These are phyloP conservation scores for Canavalia gladiata DNA, from an alignment of 306 rosid genomes.

Conservation along the genomic window DNA sequence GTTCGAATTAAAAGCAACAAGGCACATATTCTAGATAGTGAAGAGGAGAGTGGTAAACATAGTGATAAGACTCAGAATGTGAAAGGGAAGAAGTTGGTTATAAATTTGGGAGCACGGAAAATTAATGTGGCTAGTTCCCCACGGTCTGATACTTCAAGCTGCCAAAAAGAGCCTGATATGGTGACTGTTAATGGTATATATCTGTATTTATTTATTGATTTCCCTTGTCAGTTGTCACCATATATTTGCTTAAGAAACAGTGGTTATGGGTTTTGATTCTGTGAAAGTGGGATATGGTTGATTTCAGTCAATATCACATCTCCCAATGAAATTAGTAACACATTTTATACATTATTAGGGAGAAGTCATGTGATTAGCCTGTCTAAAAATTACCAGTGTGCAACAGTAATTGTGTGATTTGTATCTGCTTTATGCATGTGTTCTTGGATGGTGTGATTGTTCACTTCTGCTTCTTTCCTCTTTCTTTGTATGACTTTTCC, in stretches of 20 bases:
- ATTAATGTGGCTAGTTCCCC: conserved; percentile 88
- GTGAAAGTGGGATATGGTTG: conserved; percentile 24
- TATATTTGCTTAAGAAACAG: not conserved
- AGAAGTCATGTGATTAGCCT: not conserved
- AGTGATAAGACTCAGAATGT: conserved; percentile 66
- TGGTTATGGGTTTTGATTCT: not conserved
- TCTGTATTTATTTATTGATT: not conserved
- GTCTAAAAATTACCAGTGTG: not conserved
- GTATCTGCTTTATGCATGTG: not conserved
- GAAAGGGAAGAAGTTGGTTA: conserved; percentile 92
- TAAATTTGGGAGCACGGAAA: conserved; percentile 88
- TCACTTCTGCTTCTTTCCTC: not conserved
- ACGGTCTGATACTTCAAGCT: conserved; percentile 84
- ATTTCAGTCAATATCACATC: conserved; percentile 23
- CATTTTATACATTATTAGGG: not conserved
- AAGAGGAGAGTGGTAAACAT: conserved; percentile 78
- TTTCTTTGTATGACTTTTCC: conserved; percentile 40
- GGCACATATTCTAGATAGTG: conserved; percentile 67
- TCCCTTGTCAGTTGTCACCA: not conserved
- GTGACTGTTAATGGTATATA: conserved; percentile 68
- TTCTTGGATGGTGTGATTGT: conserved; percentile 32
- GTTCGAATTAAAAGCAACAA: conserved; percentile 78
- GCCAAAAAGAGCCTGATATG: conserved; percentile 80
- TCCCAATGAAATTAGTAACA: not conserved
- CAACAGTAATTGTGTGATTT: not conserved